Evolutionary conservation across 2,329 filamentous ascomycete genomes (phyloP), one percentile per base, ranked within the genome.

Genomic region (Calonectria pseudoreteaudii): DNA sequence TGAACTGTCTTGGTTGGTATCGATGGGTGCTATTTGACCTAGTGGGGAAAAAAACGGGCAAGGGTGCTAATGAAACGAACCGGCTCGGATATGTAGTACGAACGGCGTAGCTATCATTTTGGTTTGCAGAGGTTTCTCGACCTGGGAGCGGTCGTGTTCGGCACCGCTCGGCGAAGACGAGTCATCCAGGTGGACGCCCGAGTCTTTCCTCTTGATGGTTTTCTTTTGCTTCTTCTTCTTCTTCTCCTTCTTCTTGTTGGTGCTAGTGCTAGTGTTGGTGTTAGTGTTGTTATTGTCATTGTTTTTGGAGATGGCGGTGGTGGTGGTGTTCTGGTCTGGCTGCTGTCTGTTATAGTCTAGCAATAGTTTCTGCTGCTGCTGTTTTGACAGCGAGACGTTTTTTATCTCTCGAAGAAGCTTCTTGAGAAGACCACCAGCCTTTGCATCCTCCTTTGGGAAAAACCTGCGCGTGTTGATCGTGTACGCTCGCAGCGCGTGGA

Each of bases 391-490:
- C 10, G n/a, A 30, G 26, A 31, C n/a, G 28, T 31, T 10, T 20
- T n/a, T 16, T 20, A 78, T 73, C 66, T 77, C 66, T 2, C 72
- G 70, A 36, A 78, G 72, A 6, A 78, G 44, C 69, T 66, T 69
- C 9, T 70, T 70, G 50, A 76, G 52, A 9, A 77, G 23, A 1
- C 70, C 72, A 0, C 73, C 70, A 2, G 44, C 62, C 30, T 73
- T n/a, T 8, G 71, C 67, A 3, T 50, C 18, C 4, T 68, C 8
- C n/a, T 52, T 77, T 20, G 71, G 71, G 16, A 77, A 75, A 13
- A 41, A 36, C 44, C 70, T 76, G 0, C 20, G 18, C 2, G 28
- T 28, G 11, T 26, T 16, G 23, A 58, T 5, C 2, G 71, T 74
- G 56, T 75, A 77, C 1, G 60, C 3, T 9, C 60, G 65, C 16